Percentiles rank a stretch among this genome's conserved stretches.
phyloP scores from a whole-genome alignment of 139 green algal genomes.

The Coelastrella sp. region DNA sequence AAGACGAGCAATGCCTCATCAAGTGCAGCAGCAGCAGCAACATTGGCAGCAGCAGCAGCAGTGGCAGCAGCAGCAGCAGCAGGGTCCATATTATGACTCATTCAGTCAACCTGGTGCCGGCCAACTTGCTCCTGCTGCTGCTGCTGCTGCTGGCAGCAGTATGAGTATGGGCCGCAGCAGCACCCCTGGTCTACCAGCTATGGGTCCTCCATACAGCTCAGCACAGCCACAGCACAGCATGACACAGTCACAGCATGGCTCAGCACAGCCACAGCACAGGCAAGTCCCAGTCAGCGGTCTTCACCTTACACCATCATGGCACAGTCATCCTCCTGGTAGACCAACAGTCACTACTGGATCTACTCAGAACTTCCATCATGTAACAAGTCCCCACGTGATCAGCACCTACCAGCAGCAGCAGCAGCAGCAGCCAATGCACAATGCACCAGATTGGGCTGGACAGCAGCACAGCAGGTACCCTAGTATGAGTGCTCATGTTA shows the following conservation, averaged over 20 bases:
- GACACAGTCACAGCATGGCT: too few species aligned
- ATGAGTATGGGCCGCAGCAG: background rate
- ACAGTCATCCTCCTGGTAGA: background rate
- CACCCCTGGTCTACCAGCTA: background rate
- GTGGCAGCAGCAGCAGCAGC: slow-evolving; percentile 29
- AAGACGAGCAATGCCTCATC: slow-evolving; percentile 4
- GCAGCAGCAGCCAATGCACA: slow-evolving; percentile 3
- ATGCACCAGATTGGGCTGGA: background rate
- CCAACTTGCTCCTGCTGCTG: background rate
- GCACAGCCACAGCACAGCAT: too few species aligned
- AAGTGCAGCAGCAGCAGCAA: too few species aligned
- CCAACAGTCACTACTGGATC: slow-evolving; percentile 26
- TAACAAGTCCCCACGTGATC: background rate
- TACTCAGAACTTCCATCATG: background rate
- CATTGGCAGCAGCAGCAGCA: slow-evolving; percentile 15
- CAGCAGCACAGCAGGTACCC: background rate
- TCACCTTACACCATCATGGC: background rate
- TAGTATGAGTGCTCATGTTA: too few species aligned
- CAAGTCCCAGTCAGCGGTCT: background rate
- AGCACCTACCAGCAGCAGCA: slow-evolving; percentile 32
- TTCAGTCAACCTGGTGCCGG: too few species aligned
- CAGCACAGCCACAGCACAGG: background rate
- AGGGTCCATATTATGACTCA: background rate
- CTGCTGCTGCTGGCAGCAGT: background rate
- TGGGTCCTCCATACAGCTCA: background rate